These are phyloP conservation scores for Ceraceosorus bombacis DNA, from an alignment of 1,284 basidiomycete genomes.

Conservation along the genomic window DNA sequence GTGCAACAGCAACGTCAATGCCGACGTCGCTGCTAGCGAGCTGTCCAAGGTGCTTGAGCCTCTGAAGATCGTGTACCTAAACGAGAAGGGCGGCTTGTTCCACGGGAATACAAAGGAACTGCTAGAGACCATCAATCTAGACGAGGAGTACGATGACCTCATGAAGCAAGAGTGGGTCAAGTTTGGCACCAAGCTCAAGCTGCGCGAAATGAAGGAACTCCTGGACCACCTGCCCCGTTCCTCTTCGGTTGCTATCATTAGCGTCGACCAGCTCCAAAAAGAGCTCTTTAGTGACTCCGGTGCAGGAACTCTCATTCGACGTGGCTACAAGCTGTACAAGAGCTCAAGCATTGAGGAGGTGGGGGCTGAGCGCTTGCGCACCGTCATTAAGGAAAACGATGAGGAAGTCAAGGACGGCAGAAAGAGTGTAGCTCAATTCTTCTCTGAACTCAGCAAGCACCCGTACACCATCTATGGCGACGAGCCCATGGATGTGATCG, in stretches of 20 bases:
- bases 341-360: slow-evolving; percentile 72
- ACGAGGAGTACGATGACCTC: slow-evolving; percentile 93
- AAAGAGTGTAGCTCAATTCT: slow-evolving; percentile 80
- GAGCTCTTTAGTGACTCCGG: slow-evolving; percentile 98
- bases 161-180: slow-evolving; percentile 99
- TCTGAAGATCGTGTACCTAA: slow-evolving; percentile 93
- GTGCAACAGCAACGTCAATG: slow-evolving; percentile 37
- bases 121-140: slow-evolving; percentile 89
- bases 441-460: slow-evolving; percentile 59
- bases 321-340: slow-evolving; percentile 96
- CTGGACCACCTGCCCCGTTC: slow-evolving; percentile 96
- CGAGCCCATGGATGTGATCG: slow-evolving; percentile 90
- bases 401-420: slow-evolving; percentile 77
- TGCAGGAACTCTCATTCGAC: slow-evolving; percentile 91
- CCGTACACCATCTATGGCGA: slow-evolving; percentile 96
- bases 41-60: slow-evolving; percentile 48
- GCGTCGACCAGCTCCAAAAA: slow-evolving; percentile 83
- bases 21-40: slow-evolving; percentile 47
- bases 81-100: slow-evolving; percentile 96
- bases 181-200: slow-evolving; percentile 97
- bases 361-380: slow-evolving; percentile 74
- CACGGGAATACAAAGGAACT: slow-evolving; percentile 66
- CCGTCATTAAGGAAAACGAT: slow-evolving; percentile 69
- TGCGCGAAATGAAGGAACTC: slow-evolving; percentile 98
- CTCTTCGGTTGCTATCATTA: slow-evolving; percentile 96